phyloP scores from a whole-genome alignment of 2,329 filamentous ascomycete genomes.

The Tolypocladium pustulatum region DNA sequence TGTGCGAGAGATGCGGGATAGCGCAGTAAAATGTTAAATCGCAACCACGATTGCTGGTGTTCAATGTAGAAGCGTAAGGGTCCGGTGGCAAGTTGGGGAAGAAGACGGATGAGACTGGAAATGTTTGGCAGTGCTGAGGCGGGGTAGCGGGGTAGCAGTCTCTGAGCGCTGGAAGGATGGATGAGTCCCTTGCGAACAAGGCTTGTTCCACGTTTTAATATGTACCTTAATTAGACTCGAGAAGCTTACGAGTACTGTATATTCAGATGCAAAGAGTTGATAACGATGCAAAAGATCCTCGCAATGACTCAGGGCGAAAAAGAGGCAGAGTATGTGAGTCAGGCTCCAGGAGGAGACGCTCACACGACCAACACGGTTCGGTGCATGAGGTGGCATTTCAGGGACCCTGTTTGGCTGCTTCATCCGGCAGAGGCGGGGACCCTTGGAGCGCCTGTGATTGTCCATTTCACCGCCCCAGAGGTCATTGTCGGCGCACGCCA shows the following conservation, averaged over 20 bases:
- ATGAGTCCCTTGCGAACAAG: not conserved
- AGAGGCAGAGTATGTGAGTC: not conserved
- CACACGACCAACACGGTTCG: not conserved
- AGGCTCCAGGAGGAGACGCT: not conserved
- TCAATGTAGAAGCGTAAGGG: not conserved
- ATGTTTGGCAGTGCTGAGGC: constrained; percentile 15
- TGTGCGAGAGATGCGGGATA: not conserved
- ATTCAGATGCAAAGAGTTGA: not conserved
- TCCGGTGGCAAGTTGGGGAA: not conserved
- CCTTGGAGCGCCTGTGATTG: not conserved
- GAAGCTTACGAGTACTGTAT: not conserved
- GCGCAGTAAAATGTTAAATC: not conserved
- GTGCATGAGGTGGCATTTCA: not conserved
- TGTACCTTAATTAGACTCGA: not conserved
- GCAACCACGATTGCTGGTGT: not conserved
- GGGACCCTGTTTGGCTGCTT: not conserved
- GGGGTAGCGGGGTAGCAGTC: constrained; percentile 26
- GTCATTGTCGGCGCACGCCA: not conserved
- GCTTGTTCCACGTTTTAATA: not conserved
- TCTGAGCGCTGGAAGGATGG: not conserved
- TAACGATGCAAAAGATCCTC: not conserved
- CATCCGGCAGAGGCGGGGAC: not conserved
- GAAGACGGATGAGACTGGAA: not conserved
- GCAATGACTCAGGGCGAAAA: not conserved
- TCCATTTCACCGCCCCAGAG: not conserved